phyloP scores from a whole-genome alignment of 1,284 basidiomycete species.

The Marasmius oreades region DNA sequence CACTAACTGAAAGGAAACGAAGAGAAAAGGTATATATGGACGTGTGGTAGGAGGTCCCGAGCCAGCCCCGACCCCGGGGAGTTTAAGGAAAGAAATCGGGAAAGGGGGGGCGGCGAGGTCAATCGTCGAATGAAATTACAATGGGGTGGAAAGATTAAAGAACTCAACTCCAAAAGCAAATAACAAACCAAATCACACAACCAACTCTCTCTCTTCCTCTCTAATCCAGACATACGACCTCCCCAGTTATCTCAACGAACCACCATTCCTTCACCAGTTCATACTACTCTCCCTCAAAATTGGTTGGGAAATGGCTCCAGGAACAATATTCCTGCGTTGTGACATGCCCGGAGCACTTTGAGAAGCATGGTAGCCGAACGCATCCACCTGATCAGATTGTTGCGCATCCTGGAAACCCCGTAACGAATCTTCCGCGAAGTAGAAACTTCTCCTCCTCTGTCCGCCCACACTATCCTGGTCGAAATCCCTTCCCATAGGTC shows the following conservation, averaged over 20 bases:
- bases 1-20: background rate
- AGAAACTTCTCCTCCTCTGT: slow-evolving; percentile 71
- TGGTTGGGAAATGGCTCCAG: slow-evolving; percentile 60
- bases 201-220: background rate
- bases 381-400: slow-evolving; percentile 25
- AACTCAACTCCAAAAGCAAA: background rate
- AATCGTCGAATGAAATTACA: background rate
- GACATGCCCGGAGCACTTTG: slow-evolving; percentile 30
- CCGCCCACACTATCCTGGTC: slow-evolving; percentile 72
- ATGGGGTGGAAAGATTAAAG: background rate
- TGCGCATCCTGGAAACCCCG: slow-evolving; percentile 41
- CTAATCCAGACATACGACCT: background rate
- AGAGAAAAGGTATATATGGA: background rate
- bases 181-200: background rate
- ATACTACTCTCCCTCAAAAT: slow-evolving; percentile 68
- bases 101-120: background rate
- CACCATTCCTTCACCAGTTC: slow-evolving; percentile 51
- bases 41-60: background rate
- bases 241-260: too few relatives aligned
- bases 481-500: slow-evolving; percentile 64
- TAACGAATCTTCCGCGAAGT: slow-evolving; percentile 78
- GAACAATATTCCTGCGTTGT: slow-evolving; percentile 49
- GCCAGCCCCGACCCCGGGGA: background rate
- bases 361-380: slow-evolving; percentile 22
- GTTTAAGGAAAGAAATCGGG: background rate